Percentiles rank a stretch among this genome's conserved stretches.
Conservation (phyloP, 2,329 filamentous ascomycete species). For the Calonectria hawksworthii region DNA sequence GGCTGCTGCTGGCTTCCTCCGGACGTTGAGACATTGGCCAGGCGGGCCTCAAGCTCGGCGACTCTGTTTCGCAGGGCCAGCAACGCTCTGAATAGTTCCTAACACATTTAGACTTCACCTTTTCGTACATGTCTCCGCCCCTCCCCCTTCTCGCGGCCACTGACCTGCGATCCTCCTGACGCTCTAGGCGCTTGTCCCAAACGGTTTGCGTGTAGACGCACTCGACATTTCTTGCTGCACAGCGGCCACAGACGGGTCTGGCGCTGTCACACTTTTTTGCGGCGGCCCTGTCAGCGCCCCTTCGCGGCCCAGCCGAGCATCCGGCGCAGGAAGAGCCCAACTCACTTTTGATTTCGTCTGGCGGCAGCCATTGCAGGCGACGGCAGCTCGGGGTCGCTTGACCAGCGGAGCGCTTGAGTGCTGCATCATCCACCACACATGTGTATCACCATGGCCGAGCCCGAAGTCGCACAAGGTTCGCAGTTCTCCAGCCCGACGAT, state of each 20-base stretch:
- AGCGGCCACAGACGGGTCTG: conserved; percentile 40
- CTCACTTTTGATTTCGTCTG: conserved; percentile 28
- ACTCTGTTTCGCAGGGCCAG: conserved; percentile 35
- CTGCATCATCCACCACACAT: conserved; percentile 14
- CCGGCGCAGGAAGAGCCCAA: not conserved
- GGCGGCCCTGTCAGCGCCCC: not conserved
- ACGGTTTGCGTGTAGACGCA: conserved; percentile 41
- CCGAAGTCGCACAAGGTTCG: not conserved
- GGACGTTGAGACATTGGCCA: conserved; percentile 27
- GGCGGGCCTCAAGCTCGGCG: conserved; percentile 38
- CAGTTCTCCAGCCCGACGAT: no score
- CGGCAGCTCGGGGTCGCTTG: conserved; percentile 26
- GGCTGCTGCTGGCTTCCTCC: not conserved
- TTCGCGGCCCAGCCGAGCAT: not conserved
- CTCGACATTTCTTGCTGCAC: conserved; percentile 24
- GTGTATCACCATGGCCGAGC: not conserved
- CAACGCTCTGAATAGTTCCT: conserved; percentile 23
- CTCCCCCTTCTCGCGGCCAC: not conserved
- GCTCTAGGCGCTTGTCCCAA: conserved; percentile 43
- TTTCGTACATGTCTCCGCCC: not conserved
- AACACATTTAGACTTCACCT: not conserved
- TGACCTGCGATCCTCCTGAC: conserved; percentile 40
- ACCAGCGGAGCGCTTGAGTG: conserved; percentile 20
- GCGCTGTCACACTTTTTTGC: conserved; percentile 38
- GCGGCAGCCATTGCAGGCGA: conserved; percentile 26